Evolutionary conservation across 2,329 filamentous ascomycete species (phyloP).

Genomic region (Fusarium longipes): DNA sequence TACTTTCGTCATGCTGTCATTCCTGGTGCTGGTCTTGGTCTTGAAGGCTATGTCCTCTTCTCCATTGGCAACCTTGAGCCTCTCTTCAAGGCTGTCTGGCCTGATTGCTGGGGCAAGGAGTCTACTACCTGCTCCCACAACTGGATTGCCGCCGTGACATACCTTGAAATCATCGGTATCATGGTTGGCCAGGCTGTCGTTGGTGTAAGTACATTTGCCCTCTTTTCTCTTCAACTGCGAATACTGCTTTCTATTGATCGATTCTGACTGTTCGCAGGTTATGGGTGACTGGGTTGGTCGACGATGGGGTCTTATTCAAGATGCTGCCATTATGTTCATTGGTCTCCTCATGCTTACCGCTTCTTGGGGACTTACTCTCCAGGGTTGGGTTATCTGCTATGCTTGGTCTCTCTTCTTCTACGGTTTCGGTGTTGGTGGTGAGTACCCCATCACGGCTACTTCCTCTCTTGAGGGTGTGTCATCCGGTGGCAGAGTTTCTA

Average conservation of each 20-base stretch:
- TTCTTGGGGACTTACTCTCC: slow-evolving; percentile 85
- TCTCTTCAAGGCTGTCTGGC: slow-evolving; percentile 81
- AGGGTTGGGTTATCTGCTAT: slow-evolving; percentile 98
- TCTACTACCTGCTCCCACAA: slow-evolving; percentile 76
- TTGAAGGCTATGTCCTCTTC: slow-evolving; percentile 97
- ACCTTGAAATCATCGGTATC: slow-evolving; percentile 93
- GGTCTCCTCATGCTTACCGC: slow-evolving; percentile 92
- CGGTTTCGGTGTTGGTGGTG: slow-evolving; percentile 76
- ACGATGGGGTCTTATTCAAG: slow-evolving; percentile 95
- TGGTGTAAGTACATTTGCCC: slow-evolving; percentile 69
- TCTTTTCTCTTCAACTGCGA: neutral
- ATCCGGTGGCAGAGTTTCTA: slow-evolving; percentile 87
- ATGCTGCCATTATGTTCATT: slow-evolving; percentile 92
- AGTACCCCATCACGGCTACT: slow-evolving; percentile 97
- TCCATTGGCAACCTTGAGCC: slow-evolving; percentile 94
- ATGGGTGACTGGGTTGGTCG: slow-evolving; percentile 83
- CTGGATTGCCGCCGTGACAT: slow-evolving; percentile 87
- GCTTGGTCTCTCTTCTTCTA: slow-evolving; percentile 91
- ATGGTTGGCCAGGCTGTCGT: slow-evolving; percentile 93
- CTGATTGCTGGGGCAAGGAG: slow-evolving; percentile 76
- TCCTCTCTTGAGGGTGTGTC: slow-evolving; percentile 93
- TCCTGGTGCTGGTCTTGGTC: slow-evolving; percentile 88
- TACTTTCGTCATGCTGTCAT: slow-evolving; percentile 93
- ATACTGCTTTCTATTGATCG: neutral
- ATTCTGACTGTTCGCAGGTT: slow-evolving; percentile 52